phyloP scores from a whole-genome alignment of 768 basidiomycete species.

The Suillus bovinus region DNA sequence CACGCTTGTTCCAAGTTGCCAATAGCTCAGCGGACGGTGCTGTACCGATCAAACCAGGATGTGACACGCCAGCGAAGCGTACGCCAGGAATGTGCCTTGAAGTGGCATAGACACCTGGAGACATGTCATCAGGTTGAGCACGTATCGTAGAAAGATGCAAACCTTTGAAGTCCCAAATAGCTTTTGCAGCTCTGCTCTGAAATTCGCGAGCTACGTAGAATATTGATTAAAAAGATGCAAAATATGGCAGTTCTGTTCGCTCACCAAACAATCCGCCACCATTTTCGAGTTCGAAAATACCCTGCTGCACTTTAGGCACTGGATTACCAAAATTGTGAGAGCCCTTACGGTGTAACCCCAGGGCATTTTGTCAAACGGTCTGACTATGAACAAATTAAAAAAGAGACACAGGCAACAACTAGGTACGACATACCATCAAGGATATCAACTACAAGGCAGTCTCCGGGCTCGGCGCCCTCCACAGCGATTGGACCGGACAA shows the following conservation, averaged over 20 bases:
- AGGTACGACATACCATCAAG: conserved; percentile 52
- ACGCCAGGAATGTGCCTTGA: conserved; percentile 81
- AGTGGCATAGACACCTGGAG: conserved; percentile 63
- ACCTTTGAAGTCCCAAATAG: conserved; percentile 81
- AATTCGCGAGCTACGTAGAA: conserved; percentile 55
- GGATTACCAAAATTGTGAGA: neutral
- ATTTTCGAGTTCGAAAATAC: conserved; percentile 73
- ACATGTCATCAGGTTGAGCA: neutral
- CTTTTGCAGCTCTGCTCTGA: conserved; percentile 70
- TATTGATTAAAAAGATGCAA: neutral
- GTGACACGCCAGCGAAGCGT: conserved; percentile 74
- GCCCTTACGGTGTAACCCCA: conserved; percentile 72
- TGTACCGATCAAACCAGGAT: conserved; percentile 76
- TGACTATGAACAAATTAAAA: conserved; percentile 38
- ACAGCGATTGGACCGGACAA: conserved; percentile 76
- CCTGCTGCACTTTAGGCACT: conserved; percentile 38
- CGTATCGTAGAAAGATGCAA: conserved; percentile 1
- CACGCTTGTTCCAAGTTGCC: conserved; percentile 73
- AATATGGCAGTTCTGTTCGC: conserved; percentile 6
- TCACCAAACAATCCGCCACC: conserved; percentile 71
- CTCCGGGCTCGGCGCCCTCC: conserved; percentile 76
- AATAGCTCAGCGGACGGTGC: conserved; percentile 75
- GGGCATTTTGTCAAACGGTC: conserved; percentile 72
- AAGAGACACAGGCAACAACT: neutral
- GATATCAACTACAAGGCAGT: conserved; percentile 79